Evolutionary conservation across 2,329 filamentous ascomycete species (phyloP), one percentile per base, ranked within the genome.

Genomic region (Fusarium torreyae): DNA sequence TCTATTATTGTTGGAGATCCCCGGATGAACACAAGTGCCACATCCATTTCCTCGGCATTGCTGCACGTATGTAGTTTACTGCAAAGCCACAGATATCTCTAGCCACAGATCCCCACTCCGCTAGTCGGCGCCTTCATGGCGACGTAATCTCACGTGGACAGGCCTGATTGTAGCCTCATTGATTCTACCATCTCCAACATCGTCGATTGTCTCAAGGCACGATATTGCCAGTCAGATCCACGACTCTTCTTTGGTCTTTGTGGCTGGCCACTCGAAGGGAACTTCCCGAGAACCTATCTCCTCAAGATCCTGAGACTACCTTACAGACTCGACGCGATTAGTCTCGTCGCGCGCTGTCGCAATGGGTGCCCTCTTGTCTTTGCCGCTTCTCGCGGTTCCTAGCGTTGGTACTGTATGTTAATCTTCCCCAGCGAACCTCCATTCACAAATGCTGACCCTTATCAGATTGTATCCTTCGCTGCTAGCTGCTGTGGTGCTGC

Each of bases 401-500:
- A 94, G 94, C 83, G 83, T 93, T 72, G 89, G 93, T 80, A 94
- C 94, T 56, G 94, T 98, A 90, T 68, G 92, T 86, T 64, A 40
- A 48, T 61, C 40, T 33, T 33, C 34, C 38, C 39, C 31, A 28
- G 22, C 15, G 4, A 5, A 33, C 18, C 20, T 22, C 18, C 9
- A 24, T 28, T 28, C 22, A n/a, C 44, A 22, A 45, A 55, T n/a
- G 14, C 67, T 72, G 26, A 72, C 26, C 59, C 45, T 31, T 45
- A 55, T 64, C 73, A 94, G 93, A 75, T 97, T 68, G 78, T 93
- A 71, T 94, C 92, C 43, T 90, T 94, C 73, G 92, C 85, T 67
- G 94, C 92, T 68, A 98, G 94, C 76, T 99, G 96, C 83, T 99
- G 96, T 79, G 96, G 96, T 77, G 96, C 96, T 28, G 94, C 96